A percentile compares a stretch with the other conserved stretches of the same genome.
Conservation (phyloP, 2,329 filamentous ascomycete genomes). For the Aspergillus phoenicis region DNA sequence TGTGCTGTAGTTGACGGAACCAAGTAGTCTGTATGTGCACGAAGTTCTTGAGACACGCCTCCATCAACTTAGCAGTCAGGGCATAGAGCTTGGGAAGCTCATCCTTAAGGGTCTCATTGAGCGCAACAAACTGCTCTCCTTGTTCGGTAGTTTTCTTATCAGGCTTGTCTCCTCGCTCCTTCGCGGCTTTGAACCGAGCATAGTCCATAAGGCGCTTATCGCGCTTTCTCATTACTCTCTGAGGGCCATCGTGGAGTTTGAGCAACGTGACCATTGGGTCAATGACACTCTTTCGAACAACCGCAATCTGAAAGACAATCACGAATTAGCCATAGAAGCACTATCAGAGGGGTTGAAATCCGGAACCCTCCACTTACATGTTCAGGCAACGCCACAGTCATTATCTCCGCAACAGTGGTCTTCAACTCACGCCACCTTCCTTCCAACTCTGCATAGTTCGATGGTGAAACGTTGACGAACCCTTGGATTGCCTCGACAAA, state of each 20-base stretch:
- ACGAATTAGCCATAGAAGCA: slow-evolving; percentile 9
- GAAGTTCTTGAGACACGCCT: slow-evolving; percentile 79
- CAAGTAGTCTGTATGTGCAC: slow-evolving; percentile 81
- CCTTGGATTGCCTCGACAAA: slow-evolving; percentile 81
- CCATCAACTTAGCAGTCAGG: slow-evolving; percentile 80
- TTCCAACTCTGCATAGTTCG: slow-evolving; percentile 79
- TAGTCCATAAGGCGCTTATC: slow-evolving; percentile 91
- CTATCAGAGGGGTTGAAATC: neutral
- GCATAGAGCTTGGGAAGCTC: slow-evolving; percentile 83
- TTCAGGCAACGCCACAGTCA: slow-evolving; percentile 78
- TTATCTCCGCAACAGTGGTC: slow-evolving; percentile 81
- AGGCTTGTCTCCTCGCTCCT: slow-evolving; percentile 78
- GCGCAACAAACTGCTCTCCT: slow-evolving; percentile 83
- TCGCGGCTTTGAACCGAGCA: slow-evolving; percentile 75
- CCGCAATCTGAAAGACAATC: slow-evolving; percentile 50
- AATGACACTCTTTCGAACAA: slow-evolving; percentile 80
- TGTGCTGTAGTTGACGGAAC: slow-evolving; percentile 81
- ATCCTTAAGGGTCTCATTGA: slow-evolving; percentile 91
- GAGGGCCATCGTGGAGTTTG: slow-evolving; percentile 78
- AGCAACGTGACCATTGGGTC: slow-evolving; percentile 79
- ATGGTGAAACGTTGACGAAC: slow-evolving; percentile 70
- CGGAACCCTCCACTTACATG: slow-evolving; percentile 62
- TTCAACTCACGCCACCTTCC: slow-evolving; percentile 94
- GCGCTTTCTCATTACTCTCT: slow-evolving; percentile 89
- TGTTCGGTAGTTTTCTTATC: slow-evolving; percentile 83